These are phyloP conservation scores for Bremia lactucae DNA, from an alignment of 352 stramenopile species.

Conservation along the genomic window DNA sequence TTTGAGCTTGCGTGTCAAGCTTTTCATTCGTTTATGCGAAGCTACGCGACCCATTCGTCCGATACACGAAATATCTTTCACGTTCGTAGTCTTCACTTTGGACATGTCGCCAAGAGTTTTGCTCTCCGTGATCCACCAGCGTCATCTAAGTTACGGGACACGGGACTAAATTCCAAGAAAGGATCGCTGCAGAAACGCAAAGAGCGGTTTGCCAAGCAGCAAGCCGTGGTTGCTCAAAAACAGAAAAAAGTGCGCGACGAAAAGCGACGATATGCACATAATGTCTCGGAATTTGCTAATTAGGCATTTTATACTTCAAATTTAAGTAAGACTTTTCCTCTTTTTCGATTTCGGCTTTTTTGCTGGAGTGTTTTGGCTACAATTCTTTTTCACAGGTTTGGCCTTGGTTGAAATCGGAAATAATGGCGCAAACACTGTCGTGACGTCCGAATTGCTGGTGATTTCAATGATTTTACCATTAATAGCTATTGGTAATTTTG, in stretches of 20 bases:
- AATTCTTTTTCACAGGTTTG: constrained; percentile 13
- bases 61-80: constrained; percentile 90
- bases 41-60: constrained; percentile 87
- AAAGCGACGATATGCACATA: constrained; percentile 55
- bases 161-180: constrained; percentile 61
- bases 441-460: constrained; percentile 28
- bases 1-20: constrained; percentile 80
- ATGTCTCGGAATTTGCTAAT: constrained; percentile 71
- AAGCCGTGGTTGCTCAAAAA: constrained; percentile 38
- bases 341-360: constrained; percentile 38
- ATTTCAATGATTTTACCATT: constrained; percentile 34
- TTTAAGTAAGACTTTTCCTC: constrained; percentile 16
- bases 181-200: constrained; percentile 79
- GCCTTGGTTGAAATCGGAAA: constrained; percentile 38
- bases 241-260: constrained; percentile 47
- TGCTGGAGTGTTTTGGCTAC: constrained; percentile 25
- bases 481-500: constrained; percentile 39
- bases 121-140: constrained; percentile 75
- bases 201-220: constrained; percentile 61
- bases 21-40: constrained; percentile 89
- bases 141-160: constrained; percentile 69
- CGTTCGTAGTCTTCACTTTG: constrained; percentile 87
- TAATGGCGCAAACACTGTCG: constrained; percentile 33
- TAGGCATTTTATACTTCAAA: constrained; percentile 13
- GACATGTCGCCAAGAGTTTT: constrained; percentile 91